A percentile compares a stretch with the other conserved stretches of the same genome.
These are phyloP conservation scores for Gryganskiella cystojenkinii DNA, from an alignment of 192 early-diverging fungal genomes.

Conservation along the genomic window DNA sequence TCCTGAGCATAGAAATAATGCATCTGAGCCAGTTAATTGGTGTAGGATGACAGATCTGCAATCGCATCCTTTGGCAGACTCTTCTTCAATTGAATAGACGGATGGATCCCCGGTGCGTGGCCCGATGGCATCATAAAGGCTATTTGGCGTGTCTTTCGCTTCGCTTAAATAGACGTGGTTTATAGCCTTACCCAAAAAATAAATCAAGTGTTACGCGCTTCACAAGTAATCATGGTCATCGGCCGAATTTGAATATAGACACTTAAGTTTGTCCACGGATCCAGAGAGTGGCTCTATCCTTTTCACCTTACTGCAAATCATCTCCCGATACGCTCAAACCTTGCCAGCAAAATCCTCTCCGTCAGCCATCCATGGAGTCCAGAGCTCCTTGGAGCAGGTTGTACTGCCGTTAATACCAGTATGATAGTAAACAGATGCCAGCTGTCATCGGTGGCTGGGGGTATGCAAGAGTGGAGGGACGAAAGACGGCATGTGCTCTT, in stretches of 20 bases:
- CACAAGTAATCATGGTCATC: slow-evolving; percentile 3
- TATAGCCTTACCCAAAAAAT: slow-evolving; percentile 16
- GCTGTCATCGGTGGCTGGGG: too few species aligned
- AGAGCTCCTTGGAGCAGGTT: too few species aligned
- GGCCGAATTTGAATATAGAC: slow-evolving; percentile 1
- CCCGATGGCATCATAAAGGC: slow-evolving; percentile 16
- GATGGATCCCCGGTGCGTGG: slow-evolving; percentile 15
- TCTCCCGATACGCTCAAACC: slow-evolving; percentile 9
- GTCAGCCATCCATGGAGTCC: too few species aligned
- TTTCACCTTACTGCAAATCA: slow-evolving; percentile 3
- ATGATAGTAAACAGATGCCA: too few species aligned
- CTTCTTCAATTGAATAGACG: slow-evolving; percentile 11
- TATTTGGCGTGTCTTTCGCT: slow-evolving; percentile 15
- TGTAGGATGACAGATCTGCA: slow-evolving; percentile 10
- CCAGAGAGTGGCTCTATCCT: slow-evolving; percentile 7
- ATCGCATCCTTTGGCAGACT: slow-evolving; percentile 13
- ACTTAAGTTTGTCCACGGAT: slow-evolving; percentile 9
- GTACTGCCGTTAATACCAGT: too few species aligned
- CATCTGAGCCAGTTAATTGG: slow-evolving; percentile 19
- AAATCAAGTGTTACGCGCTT: slow-evolving; percentile 4
- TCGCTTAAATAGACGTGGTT: slow-evolving; percentile 22
- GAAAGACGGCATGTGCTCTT: not conserved
- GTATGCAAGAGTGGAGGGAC: not conserved
- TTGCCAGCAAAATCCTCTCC: slow-evolving; percentile 4
- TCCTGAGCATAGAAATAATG: slow-evolving; percentile 13